Evolutionary conservation across 192 early-diverging fungal genomes (phyloP).

Genomic region (Entophlyctis luteolus): DNA sequence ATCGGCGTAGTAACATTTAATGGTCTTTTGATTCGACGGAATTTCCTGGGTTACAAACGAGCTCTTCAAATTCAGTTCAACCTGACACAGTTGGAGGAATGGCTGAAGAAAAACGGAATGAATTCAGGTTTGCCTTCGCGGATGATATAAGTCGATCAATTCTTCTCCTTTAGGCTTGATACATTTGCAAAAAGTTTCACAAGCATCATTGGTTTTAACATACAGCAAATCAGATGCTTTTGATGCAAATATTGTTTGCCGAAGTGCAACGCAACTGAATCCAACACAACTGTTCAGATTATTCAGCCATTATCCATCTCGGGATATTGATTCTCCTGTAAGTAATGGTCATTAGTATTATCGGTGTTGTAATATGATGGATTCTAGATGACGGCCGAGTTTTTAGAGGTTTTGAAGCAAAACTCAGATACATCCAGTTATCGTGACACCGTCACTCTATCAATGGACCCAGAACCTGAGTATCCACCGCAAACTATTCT

Average conservation of each 20-base stretch:
- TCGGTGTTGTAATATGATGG: neutral
- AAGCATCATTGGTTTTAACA: slow-evolving; percentile 86
- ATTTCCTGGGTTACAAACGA: slow-evolving; percentile 89
- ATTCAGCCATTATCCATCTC: slow-evolving; percentile 66
- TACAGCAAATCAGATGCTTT: slow-evolving; percentile 67
- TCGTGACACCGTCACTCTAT: neutral
- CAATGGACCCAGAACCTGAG: slow-evolving; percentile 28
- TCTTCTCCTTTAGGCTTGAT: neutral
- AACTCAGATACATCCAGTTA: neutral
- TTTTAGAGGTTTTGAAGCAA: neutral
- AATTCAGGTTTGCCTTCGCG: slow-evolving; percentile 43
- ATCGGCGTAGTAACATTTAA: slow-evolving; percentile 87
- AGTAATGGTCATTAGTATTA: neutral
- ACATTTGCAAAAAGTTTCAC: slow-evolving; percentile 74
- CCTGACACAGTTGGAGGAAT: slow-evolving; percentile 85
- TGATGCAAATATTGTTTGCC: slow-evolving; percentile 87
- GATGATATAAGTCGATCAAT: neutral
- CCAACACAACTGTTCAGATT: slow-evolving; percentile 85
- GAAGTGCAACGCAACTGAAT: slow-evolving; percentile 82
- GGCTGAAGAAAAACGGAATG: slow-evolving; percentile 82
- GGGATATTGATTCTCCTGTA: slow-evolving; percentile 75
- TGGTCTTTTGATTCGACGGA: slow-evolving; percentile 79
- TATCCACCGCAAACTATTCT: slow-evolving; percentile 7
- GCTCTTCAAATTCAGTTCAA: slow-evolving; percentile 96
- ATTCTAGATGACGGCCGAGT: slow-evolving; percentile 18